Conservation (phyloP, 179 eudicot species). For the Vitellaria paradoxa region DNA sequence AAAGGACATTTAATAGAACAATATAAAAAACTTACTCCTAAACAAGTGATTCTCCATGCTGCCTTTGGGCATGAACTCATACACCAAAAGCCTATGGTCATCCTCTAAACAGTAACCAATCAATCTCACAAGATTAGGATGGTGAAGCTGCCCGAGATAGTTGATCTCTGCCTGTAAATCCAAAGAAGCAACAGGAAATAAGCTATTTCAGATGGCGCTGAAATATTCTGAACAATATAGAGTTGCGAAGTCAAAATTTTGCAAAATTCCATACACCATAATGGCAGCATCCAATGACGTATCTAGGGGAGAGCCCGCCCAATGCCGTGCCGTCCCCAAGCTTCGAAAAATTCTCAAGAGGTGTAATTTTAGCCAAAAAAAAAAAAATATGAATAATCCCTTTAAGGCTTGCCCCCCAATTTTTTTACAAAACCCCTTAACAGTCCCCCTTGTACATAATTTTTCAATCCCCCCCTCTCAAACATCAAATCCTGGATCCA, state of each 20-base stretch:
- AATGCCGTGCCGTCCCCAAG: too few species aligned
- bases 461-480: too few species aligned
- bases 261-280: neutral
- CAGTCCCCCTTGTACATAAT: too few species aligned
- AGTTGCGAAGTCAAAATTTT: neutral
- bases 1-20: neutral
- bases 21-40: slow-evolving; percentile 43
- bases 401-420: too few species aligned
- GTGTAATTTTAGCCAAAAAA: too few species aligned
- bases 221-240: neutral
- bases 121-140: slow-evolving; percentile 73
- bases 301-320: too few species aligned
- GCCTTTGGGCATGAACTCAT: slow-evolving; percentile 47
- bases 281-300: neutral
- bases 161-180: slow-evolving; percentile 72
- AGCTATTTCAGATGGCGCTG: neutral
- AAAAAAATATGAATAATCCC: too few species aligned
- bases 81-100: slow-evolving; percentile 68
- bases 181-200: slow-evolving; percentile 7
- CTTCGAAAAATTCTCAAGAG: too few species aligned
- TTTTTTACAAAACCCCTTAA: too few species aligned
- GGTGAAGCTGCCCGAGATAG: slow-evolving; percentile 74
- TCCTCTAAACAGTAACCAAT: slow-evolving; percentile 77
- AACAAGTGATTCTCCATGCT: slow-evolving; percentile 75
- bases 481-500: too few species aligned